Conservation (phyloP, 306 rosid genomes). For the Dalbergia cochinchinensis region DNA sequence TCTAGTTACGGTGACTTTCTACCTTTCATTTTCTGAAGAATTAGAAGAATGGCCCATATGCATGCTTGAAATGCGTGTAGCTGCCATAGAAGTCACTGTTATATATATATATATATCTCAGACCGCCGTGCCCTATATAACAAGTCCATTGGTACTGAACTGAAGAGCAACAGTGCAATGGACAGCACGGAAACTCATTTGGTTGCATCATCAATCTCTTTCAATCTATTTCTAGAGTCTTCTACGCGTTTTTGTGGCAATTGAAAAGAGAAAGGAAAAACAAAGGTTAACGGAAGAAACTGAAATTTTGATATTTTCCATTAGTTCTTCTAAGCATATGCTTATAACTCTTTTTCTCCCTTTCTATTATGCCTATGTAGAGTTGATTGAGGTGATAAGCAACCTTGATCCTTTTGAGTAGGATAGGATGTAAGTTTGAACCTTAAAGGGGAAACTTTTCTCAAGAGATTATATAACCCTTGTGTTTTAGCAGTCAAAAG, state of each 20-base stretch:
- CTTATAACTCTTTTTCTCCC: neutral
- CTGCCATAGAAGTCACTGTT: conserved; percentile 51
- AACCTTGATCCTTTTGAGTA: too few relatives aligned
- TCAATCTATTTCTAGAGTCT: conserved; percentile 32
- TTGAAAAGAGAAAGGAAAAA: neutral
- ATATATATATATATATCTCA: conserved; percentile 19
- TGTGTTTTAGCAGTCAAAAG: too few relatives aligned
- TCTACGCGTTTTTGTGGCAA: neutral
- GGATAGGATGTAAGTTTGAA: too few relatives aligned
- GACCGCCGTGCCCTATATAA: neutral
- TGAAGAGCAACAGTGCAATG: conserved; percentile 18
- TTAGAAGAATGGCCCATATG: conserved; percentile 8
- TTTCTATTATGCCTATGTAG: too few relatives aligned
- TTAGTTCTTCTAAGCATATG: neutral
- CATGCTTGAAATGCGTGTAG: conserved; percentile 28
- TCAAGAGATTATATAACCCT: too few relatives aligned
- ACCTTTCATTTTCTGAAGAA: neutral
- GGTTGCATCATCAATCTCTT: conserved; percentile 32
- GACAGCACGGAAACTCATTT: conserved; percentile 26
- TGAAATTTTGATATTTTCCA: conserved; percentile 12
- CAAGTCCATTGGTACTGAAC: conserved; percentile 24
- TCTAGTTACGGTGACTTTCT: conserved; percentile 4
- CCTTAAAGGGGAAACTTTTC: too few relatives aligned
- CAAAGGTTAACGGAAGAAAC: neutral
- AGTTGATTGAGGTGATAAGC: too few relatives aligned